A percentile compares a stretch with the other conserved stretches of the same genome.
Conservation (phyloP, 2,329 filamentous ascomycete species). For the Verticillium alfalfae region DNA sequence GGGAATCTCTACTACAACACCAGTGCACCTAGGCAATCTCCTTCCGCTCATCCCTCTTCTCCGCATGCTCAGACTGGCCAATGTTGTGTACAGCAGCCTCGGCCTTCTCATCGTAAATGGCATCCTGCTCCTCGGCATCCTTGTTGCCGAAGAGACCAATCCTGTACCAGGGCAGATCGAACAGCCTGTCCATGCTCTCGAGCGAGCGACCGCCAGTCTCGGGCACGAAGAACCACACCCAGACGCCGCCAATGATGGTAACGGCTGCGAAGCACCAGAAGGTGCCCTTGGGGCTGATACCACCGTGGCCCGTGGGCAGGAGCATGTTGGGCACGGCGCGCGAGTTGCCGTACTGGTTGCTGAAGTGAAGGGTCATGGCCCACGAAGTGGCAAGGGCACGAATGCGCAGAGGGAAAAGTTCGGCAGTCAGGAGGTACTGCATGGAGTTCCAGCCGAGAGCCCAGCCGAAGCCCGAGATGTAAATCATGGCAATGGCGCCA, state of each 20-base stretch:
- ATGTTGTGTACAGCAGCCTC: constrained; percentile 23
- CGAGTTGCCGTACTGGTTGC: constrained; percentile 72
- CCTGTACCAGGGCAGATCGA: constrained; percentile 67
- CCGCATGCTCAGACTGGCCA: constrained; percentile 26
- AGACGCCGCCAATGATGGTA: constrained; percentile 61
- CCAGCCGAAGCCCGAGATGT: constrained; percentile 64
- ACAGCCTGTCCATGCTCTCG: constrained; percentile 67
- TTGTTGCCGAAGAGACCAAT: constrained; percentile 57
- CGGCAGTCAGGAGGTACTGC: constrained; percentile 66
- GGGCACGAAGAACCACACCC: constrained; percentile 68
- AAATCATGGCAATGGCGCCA: constrained; percentile 69
- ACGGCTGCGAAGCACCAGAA: constrained; percentile 72
- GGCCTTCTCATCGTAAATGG: constrained; percentile 38
- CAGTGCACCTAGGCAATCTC: neutral
- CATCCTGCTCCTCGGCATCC: constrained; percentile 43
- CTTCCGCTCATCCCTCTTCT: constrained; percentile 16
- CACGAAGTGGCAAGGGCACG: constrained; percentile 65
- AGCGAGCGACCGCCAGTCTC: constrained; percentile 64
- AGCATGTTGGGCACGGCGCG: constrained; percentile 74
- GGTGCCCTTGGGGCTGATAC: constrained; percentile 57
- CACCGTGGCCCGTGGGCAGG: constrained; percentile 37
- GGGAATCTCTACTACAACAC: neutral
- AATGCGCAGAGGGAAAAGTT: constrained; percentile 71
- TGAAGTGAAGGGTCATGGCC: constrained; percentile 75
- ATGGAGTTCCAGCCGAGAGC: constrained; percentile 70